Evolutionary conservation across 805 yeast species (phyloP), one percentile per base, ranked within the genome.

Genomic region (Grigorovia humatica): DNA sequence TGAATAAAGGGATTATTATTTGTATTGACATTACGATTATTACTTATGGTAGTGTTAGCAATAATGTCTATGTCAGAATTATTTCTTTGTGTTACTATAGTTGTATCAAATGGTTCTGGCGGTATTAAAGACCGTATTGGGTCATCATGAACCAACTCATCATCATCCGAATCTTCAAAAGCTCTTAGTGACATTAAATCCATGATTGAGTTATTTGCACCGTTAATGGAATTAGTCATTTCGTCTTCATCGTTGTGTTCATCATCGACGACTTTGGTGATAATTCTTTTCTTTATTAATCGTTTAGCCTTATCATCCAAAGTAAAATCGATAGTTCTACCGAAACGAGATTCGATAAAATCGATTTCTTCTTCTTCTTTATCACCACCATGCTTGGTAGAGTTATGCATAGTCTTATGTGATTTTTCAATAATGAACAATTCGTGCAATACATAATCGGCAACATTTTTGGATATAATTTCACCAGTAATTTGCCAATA

Each of bases 401-500:
- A 44, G 13, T 20, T 6, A 38, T 19, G 23, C 20, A 13, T 45
- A 52, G 19, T 29, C n/a, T 12, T 44, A 30, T 2, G 30, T 2
- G 60, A 56, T 49, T 59, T 66, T 57, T 70, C 69, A 49, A 69
- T 65, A 55, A 66, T 59, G 63, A 76, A 59, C 59, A 85, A 69
- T 63, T 81, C 87, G 54, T 79, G 80, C 53, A 85, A 68, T 47
- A 86, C 81, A 61, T 88, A 93, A 67, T 90, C 96, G 1, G 89
- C 97, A 64, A 83, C 71, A 60, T 98, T 74, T 40, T 96, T 87
- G 15, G 96, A 87, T 29, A 93, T 79, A n/a, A 96, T 96, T 67
- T 91, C 97, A 29, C 99, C 99, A 0, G 96, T 74, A 62, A 90
- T 96, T 66, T 91, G 97, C 99, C 99, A 93, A 70, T 88, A 93